These are phyloP conservation scores for Dictyostelium intermedium DNA, from an alignment of 78 protist species.

Conservation along the genomic window DNA sequence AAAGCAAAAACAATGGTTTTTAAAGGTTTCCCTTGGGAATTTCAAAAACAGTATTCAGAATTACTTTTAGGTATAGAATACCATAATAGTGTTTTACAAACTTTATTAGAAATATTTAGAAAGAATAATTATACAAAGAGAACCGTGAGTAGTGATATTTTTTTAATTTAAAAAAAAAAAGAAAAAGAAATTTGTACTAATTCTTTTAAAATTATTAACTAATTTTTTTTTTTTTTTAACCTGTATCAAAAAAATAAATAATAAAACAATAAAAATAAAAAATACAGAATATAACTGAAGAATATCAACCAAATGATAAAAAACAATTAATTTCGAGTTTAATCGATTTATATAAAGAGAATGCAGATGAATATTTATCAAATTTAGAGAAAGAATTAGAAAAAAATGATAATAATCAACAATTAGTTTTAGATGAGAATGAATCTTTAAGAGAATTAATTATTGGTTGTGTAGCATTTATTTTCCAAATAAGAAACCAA, in stretches of 20 bases:
- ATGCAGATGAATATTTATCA: conserved; percentile 3
- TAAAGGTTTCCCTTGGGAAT: conserved; percentile 22
- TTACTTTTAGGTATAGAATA: conserved; percentile 30
- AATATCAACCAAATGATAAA: conserved; percentile 5
- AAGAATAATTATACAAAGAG: conserved; percentile 20
- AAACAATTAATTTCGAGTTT: conserved; percentile 24
- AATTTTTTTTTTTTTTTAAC: background rate
- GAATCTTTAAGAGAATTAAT: conserved; percentile 2
- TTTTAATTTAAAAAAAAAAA: too few relatives aligned
- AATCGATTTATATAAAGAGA: background rate
- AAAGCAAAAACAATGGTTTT: conserved; percentile 38
- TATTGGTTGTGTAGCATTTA: background rate
- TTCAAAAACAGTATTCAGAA: conserved; percentile 32
- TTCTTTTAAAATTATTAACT: too few relatives aligned
- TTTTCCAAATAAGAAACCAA: conserved; percentile 20
- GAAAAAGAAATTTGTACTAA: too few relatives aligned
- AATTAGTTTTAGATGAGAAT: background rate
- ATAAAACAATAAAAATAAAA: background rate
- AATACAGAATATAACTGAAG: background rate
- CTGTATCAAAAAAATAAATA: background rate
- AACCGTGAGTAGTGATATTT: background rate
- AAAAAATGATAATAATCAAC: background rate
- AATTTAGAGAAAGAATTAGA: background rate
- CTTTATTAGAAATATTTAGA: conserved; percentile 52
- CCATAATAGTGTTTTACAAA: conserved; percentile 28